Evolutionary conservation across 208 protist species (phyloP).

Genomic region (Endotrypanum monterogeii): DNA sequence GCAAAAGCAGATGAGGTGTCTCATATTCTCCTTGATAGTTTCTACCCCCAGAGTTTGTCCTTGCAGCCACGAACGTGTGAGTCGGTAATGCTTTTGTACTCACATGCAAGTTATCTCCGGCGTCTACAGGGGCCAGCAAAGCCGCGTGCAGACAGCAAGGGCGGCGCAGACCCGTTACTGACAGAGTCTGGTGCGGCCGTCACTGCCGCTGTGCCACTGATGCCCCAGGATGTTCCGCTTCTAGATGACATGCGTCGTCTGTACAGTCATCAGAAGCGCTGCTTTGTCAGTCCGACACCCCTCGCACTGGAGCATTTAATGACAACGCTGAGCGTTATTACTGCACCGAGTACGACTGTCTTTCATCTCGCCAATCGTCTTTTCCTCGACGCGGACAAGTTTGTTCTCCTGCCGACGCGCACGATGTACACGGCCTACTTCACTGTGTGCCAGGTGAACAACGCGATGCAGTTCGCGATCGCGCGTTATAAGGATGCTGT

Average conservation of each 20-base stretch:
- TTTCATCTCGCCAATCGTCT: constrained; percentile 80
- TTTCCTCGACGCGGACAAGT: constrained; percentile 78
- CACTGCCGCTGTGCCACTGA: constrained; percentile 1
- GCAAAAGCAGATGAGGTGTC: constrained; percentile 57
- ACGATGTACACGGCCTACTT: constrained; percentile 87
- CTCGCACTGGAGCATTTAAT: constrained; percentile 79
- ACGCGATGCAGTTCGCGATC: constrained; percentile 78
- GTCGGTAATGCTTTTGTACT: constrained; percentile 63
- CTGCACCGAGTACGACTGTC: constrained; percentile 27
- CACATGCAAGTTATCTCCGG: constrained; percentile 57
- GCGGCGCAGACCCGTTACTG: background rate
- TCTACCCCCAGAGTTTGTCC: constrained; percentile 48
- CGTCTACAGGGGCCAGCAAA: constrained; percentile 35
- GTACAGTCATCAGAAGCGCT: constrained; percentile 67
- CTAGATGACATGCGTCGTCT: constrained; percentile 68
- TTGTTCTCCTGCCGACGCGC: constrained; percentile 77
- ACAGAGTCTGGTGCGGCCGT: background rate
- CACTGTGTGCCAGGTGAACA: constrained; percentile 66
- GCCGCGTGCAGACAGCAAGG: too few species aligned
- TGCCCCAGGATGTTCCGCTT: constrained; percentile 55
- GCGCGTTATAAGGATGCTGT: constrained; percentile 70
- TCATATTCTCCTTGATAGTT: constrained; percentile 43
- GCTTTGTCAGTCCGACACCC: constrained; percentile 70
- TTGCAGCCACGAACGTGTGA: constrained; percentile 65
- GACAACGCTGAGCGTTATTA: constrained; percentile 50